phyloP scores from a whole-genome alignment of 129 eudicot species.

The Tagetes patula region DNA sequence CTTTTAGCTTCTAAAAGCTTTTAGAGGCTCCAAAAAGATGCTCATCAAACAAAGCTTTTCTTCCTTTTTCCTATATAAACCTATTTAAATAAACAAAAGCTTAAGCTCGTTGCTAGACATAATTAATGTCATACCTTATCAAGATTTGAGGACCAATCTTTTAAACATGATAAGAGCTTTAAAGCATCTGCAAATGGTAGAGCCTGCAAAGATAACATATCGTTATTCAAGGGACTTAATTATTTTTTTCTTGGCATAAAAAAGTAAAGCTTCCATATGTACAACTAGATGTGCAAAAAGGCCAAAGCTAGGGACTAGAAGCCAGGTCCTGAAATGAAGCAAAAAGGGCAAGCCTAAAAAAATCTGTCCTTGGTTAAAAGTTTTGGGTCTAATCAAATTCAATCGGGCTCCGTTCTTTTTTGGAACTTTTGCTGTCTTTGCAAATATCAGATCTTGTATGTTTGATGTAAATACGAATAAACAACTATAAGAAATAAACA shows the following conservation, averaged over 20 bases:
- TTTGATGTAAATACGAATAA: neutral
- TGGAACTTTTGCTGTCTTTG: neutral
- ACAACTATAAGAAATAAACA: neutral
- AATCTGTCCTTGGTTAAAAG: neutral
- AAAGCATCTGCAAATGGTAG: conserved; percentile 93
- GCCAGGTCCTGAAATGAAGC: neutral
- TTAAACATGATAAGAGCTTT: conserved; percentile 70
- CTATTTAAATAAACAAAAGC: neutral
- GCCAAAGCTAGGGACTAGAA: neutral
- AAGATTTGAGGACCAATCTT: conserved; percentile 64
- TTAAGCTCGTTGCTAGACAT: neutral
- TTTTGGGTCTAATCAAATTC: neutral
- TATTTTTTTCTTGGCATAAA: conserved; percentile 1
- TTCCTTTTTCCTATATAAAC: neutral
- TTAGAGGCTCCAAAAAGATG: neutral
- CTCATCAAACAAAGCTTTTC: neutral
- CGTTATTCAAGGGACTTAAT: conserved; percentile 6
- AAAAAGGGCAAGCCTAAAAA: neutral
- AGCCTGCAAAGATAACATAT: conserved; percentile 54
- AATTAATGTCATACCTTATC: conserved; percentile 59
- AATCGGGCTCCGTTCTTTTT: neutral
- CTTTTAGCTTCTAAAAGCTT: neutral
- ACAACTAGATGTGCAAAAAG: neutral
- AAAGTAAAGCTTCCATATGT: conserved; percentile 2
- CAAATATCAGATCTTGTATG: neutral